Percentiles rank a stretch among this genome's conserved stretches.
Conservation (phyloP, 257 asterid species). For the Petunia secreta region DNA sequence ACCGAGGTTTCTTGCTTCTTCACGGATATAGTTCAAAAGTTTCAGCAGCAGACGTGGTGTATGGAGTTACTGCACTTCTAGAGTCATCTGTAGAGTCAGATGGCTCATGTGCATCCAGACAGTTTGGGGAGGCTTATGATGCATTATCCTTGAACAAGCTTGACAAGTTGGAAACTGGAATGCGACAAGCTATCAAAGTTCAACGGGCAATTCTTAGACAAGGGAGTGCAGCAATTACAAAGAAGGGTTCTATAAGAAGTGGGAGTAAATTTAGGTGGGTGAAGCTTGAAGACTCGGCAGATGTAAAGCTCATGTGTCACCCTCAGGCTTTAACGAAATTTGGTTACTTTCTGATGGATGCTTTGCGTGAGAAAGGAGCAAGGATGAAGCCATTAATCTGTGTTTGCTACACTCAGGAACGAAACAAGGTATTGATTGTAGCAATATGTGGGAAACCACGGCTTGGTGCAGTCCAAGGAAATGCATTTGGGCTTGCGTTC, state of each 20-base stretch:
- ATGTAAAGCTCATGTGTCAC: slow-evolving; percentile 70
- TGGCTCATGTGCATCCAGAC: slow-evolving; percentile 81
- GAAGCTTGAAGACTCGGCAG: slow-evolving; percentile 85
- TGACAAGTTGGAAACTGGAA: slow-evolving; percentile 83
- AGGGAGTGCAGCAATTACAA: slow-evolving; percentile 95
- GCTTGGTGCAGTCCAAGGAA: slow-evolving; percentile 93
- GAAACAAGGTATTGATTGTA: slow-evolving; percentile 67
- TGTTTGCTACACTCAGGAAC: slow-evolving; percentile 74
- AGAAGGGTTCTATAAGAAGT: slow-evolving; percentile 92
- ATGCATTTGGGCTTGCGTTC: slow-evolving; percentile 91
- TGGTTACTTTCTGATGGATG: slow-evolving; percentile 90
- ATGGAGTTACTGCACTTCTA: slow-evolving; percentile 87
- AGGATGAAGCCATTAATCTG: slow-evolving; percentile 94
- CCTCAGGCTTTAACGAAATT: slow-evolving; percentile 97
- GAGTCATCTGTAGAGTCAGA: slow-evolving; percentile 79
- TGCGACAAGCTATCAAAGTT: slow-evolving; percentile 90
- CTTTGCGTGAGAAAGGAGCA: slow-evolving; percentile 96
- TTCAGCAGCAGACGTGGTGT: slow-evolving; percentile 96
- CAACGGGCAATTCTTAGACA: slow-evolving; percentile 95
- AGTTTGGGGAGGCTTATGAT: slow-evolving; percentile 84
- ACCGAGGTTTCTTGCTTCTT: slow-evolving; percentile 74
- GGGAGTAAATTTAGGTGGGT: slow-evolving; percentile 98
- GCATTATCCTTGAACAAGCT: slow-evolving; percentile 74
- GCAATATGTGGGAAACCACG: slow-evolving; percentile 96
- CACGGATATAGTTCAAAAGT: slow-evolving; percentile 90